These are phyloP conservation scores for Plasmodium reichenowi DNA, from an alignment of 169 alveolate species.

Conservation along the genomic window DNA sequence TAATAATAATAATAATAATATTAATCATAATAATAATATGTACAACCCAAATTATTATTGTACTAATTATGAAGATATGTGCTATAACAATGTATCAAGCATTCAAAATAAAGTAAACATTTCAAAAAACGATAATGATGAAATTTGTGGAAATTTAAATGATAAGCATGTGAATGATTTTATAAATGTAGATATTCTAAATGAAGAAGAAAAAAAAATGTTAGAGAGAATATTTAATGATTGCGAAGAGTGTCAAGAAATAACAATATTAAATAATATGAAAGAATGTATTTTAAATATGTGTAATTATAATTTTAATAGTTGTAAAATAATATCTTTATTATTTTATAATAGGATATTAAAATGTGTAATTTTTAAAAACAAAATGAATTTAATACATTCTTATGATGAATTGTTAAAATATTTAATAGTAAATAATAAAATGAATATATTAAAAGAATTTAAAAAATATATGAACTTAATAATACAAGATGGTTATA, in stretches of 20 bases:
- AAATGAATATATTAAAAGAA: slow-evolving; percentile 12
- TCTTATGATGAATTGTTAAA: slow-evolving; percentile 38
- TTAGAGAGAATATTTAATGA: slow-evolving; percentile 4
- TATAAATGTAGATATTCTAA: not conserved
- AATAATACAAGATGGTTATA: slow-evolving; percentile 73
- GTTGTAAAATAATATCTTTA: slow-evolving; percentile 17
- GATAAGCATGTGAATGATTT: not conserved
- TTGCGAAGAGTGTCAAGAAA: slow-evolving; percentile 30
- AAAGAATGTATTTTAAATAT: slow-evolving; percentile 61
- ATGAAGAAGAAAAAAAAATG: slow-evolving; percentile 20
- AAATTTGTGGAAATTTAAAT: not conserved
- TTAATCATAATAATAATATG: not conserved
- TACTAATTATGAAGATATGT: not conserved
- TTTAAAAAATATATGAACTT: slow-evolving; percentile 42
- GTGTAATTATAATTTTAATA: slow-evolving; percentile 8
- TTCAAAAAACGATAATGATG: not conserved
- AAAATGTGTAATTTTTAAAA: slow-evolving; percentile 38
- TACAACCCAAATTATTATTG: not conserved
- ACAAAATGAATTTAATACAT: slow-evolving; percentile 54
- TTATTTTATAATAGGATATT: slow-evolving; percentile 44
- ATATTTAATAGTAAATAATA: slow-evolving; percentile 11
- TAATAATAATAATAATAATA: not conserved
- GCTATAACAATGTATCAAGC: not conserved
- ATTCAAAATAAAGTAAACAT: not conserved
- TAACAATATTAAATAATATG: not conserved